Percentiles rank a stretch among this genome's conserved stretches.
These are phyloP conservation scores for Scleroderma bovista DNA, from an alignment of 768 basidiomycete species.

Conservation along the genomic window DNA sequence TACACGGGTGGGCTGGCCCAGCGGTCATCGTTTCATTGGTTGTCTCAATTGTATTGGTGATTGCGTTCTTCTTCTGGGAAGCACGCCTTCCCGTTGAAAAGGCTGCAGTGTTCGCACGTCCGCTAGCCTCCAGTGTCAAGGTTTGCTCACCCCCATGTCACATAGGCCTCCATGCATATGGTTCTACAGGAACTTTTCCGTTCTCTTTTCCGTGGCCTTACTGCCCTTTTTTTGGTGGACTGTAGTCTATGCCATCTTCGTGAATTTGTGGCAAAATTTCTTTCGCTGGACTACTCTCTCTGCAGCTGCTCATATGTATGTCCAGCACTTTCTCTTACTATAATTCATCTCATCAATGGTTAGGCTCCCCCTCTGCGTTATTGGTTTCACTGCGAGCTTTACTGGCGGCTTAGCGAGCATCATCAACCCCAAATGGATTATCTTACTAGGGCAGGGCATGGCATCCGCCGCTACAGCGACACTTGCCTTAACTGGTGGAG, in stretches of 20 bases:
- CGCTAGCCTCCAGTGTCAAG: neutral
- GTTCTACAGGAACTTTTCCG: slow-evolving; percentile 37
- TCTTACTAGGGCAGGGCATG: slow-evolving; percentile 37
- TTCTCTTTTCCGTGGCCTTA: slow-evolving; percentile 34
- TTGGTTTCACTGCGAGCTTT: slow-evolving; percentile 33
- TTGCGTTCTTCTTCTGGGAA: slow-evolving; percentile 50
- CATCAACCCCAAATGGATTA: slow-evolving; percentile 39
- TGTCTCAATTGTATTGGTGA: slow-evolving; percentile 35
- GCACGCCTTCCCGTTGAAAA: slow-evolving; percentile 31
- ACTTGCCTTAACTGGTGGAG: slow-evolving; percentile 38
- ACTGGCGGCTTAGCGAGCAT: slow-evolving; percentile 35
- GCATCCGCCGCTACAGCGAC: slow-evolving; percentile 35
- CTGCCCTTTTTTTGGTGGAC: slow-evolving; percentile 41
- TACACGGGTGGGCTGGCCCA: slow-evolving; percentile 43
- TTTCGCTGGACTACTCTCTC: slow-evolving; percentile 39
- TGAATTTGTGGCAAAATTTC: slow-evolving; percentile 36
- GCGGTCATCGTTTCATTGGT: slow-evolving; percentile 42
- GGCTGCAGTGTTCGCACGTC: slow-evolving; percentile 37
- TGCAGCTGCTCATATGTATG: slow-evolving; percentile 36
- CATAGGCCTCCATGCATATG: slow-evolving; percentile 38
- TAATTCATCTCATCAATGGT: slow-evolving; percentile 3
- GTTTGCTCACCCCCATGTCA: neutral
- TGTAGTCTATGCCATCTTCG: slow-evolving; percentile 29
- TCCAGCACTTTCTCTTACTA: neutral
- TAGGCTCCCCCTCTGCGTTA: slow-evolving; percentile 39